Evolutionary conservation across 2,329 filamentous ascomycete species (phyloP).

Genomic region (Trichoderma sp.): DNA sequence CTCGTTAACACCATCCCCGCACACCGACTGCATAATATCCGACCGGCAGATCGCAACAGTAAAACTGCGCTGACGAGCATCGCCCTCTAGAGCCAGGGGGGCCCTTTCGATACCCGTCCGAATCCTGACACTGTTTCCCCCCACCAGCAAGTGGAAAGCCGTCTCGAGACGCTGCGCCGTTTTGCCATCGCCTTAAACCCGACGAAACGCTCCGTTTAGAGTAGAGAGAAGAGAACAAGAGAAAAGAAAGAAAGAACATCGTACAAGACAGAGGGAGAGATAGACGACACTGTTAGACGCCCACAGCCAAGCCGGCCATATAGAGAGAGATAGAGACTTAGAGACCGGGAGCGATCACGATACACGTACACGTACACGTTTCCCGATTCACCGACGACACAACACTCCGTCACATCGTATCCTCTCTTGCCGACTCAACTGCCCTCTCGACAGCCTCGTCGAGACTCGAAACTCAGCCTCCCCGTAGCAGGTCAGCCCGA

Average conservation of each 20-base stretch:
- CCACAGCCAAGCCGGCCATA: background rate
- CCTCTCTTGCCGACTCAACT: background rate
- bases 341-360: background rate
- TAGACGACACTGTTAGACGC: slow-evolving; percentile 1
- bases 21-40: slow-evolving; percentile 15
- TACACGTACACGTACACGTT: background rate
- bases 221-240: background rate
- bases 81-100: slow-evolving; percentile 3
- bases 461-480: slow-evolving; percentile 4
- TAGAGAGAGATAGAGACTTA: slow-evolving; percentile 10
- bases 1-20: slow-evolving; percentile 16
- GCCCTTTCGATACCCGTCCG: slow-evolving; percentile 10
- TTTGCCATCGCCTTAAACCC: background rate
- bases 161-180: slow-evolving; percentile 2
- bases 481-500: background rate
- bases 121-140: background rate
- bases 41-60: slow-evolving; percentile 7
- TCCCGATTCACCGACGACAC: background rate
- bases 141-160: background rate
- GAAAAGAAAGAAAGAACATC: background rate
- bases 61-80: background rate
- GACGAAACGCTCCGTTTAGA: background rate
- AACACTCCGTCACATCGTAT: background rate
- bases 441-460: slow-evolving; percentile 1
- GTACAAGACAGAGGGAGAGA: background rate